Percentiles rank a stretch among this genome's conserved stretches.
phyloP scores from a whole-genome alignment of 495 filamentous ascomycete species.

The Hypoxylon crocopeplum region DNA sequence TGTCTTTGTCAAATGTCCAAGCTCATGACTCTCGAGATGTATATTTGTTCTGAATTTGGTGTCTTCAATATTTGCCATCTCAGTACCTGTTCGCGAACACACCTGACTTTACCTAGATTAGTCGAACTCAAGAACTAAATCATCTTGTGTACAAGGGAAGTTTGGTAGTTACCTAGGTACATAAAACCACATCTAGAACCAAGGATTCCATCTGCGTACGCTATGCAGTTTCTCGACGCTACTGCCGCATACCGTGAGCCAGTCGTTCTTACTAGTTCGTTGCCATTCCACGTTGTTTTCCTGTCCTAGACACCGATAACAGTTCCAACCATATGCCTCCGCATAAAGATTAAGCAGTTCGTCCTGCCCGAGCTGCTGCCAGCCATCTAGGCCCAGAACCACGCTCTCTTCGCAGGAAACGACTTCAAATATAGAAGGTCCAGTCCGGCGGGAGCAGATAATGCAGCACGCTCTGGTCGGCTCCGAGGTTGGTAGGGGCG shows the following conservation, averaged over 20 bases:
- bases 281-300: slow-evolving; percentile 29
- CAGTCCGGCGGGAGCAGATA: slow-evolving; percentile 27
- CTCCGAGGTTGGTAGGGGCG: slow-evolving; percentile 1
- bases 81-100: too few relatives aligned
- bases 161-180: too few relatives aligned
- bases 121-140: background rate
- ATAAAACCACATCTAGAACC: slow-evolving; percentile 5
- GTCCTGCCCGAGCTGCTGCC: slow-evolving; percentile 20
- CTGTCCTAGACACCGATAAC: slow-evolving; percentile 26
- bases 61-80: too few relatives aligned
- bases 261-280: slow-evolving; percentile 30
- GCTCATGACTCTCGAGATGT: too few relatives aligned
- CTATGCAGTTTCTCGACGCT: slow-evolving; percentile 23
- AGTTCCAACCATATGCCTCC: slow-evolving; percentile 33
- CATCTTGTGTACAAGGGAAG: background rate
- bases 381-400: slow-evolving; percentile 26
- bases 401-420: slow-evolving; percentile 33
- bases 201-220: slow-evolving; percentile 29
- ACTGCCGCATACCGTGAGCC: slow-evolving; percentile 25
- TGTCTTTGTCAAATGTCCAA: too few relatives aligned
- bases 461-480: slow-evolving; percentile 20
- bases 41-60: too few relatives aligned
- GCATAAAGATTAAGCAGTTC: slow-evolving; percentile 30
- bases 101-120: too few relatives aligned
- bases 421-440: slow-evolving; percentile 33